Percentiles rank a stretch among this genome's conserved stretches.
Evolutionary conservation across 2,329 filamentous ascomycete species (phyloP).

Genomic region (Fulvia fulva): DNA sequence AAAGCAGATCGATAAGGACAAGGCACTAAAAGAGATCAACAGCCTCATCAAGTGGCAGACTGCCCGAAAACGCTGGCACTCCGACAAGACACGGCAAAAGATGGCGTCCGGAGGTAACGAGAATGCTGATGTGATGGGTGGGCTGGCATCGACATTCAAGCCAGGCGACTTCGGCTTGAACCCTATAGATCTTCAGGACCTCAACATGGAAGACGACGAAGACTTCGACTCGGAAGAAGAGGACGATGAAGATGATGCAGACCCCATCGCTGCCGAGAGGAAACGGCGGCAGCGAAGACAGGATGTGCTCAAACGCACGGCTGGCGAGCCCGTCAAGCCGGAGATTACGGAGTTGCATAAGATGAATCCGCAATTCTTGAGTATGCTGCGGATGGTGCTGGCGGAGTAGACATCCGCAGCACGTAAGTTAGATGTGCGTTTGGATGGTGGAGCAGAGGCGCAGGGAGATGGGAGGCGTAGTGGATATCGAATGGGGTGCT

Average conservation of each 20-base stretch:
- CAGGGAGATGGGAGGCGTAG: background rate
- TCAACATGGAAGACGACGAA: conserved; percentile 77
- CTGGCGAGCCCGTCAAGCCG: conserved; percentile 38
- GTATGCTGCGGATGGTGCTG: conserved; percentile 35
- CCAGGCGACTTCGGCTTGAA: conserved; percentile 79
- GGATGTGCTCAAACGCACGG: conserved; percentile 59
- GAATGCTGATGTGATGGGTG: conserved; percentile 47
- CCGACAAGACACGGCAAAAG: conserved; percentile 96
- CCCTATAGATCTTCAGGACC: conserved; percentile 66
- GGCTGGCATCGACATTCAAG: conserved; percentile 59
- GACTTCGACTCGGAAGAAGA: conserved; percentile 66
- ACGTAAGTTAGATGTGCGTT: background rate
- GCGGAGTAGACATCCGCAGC: conserved; percentile 21
- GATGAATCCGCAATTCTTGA: conserved; percentile 34
- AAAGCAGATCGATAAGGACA: conserved; percentile 64
- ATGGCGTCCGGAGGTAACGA: conserved; percentile 78
- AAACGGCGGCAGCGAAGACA: conserved; percentile 71
- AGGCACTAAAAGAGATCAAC: conserved; percentile 76
- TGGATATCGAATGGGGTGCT: background rate
- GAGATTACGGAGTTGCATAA: conserved; percentile 31
- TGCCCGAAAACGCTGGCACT: conserved; percentile 94
- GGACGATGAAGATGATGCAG: conserved; percentile 64
- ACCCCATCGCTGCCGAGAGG: conserved; percentile 84
- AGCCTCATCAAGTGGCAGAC: conserved; percentile 89
- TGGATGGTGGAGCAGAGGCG: background rate